Percentiles rank a stretch among this genome's conserved stretches.
These are phyloP conservation scores for Beauveria scarabaeidicola DNA, from an alignment of 2,329 filamentous ascomycete species.

Conservation along the genomic window DNA sequence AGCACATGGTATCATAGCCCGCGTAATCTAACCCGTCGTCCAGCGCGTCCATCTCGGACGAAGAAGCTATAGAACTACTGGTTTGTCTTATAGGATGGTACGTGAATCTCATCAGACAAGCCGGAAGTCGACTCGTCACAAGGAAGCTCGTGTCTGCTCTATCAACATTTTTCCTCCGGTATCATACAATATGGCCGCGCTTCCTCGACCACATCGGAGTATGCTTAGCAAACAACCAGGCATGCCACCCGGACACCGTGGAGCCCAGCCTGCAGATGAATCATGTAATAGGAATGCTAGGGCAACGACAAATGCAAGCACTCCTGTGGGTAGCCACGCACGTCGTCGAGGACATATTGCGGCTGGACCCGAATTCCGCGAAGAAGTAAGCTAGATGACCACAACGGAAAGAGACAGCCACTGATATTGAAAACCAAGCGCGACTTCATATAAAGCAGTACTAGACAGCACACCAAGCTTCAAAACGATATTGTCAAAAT, in stretches of 20 bases:
- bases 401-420: constrained; percentile 16
- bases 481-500: constrained; percentile 30
- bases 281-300: constrained; percentile 39
- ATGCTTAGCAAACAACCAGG: constrained; percentile 37
- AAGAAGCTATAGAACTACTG: constrained; percentile 51
- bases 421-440: constrained; percentile 18
- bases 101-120: constrained; percentile 41
- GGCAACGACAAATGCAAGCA: constrained; percentile 40
- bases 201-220: constrained; percentile 53
- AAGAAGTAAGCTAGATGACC: constrained; percentile 38
- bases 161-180: constrained; percentile 66
- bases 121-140: constrained; percentile 51
- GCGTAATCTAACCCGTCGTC: constrained; percentile 3
- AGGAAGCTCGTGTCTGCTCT: constrained; percentile 72
- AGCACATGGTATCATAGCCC: not conserved
- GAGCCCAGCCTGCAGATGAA: constrained; percentile 30
- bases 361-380: constrained; percentile 53
- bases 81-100: constrained; percentile 56
- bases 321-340: constrained; percentile 53
- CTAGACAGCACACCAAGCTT: constrained; percentile 33
- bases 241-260: constrained; percentile 16
- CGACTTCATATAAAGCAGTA: constrained; percentile 31
- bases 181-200: constrained; percentile 56
- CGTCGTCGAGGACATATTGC: constrained; percentile 33
- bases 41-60: constrained; percentile 43